Evolutionary conservation across 768 basidiomycete genomes (phyloP).

Genomic region (Amanita pseudoporphyria): DNA sequence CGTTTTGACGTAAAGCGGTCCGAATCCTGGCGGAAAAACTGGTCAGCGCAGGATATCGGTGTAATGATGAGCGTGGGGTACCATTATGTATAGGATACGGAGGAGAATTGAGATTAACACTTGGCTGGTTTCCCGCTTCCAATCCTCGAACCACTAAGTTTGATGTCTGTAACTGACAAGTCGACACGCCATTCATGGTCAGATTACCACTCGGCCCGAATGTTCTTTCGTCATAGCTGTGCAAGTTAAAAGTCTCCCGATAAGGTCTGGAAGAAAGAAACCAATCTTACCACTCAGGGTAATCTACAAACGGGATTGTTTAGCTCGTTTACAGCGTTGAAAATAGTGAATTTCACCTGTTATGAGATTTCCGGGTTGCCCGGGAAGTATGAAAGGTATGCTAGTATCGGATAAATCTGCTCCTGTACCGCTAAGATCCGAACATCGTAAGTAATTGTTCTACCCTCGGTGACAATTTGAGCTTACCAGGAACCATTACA

Average conservation of each 20-base stretch:
- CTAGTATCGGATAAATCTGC: slow-evolving; percentile 46
- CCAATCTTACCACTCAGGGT: slow-evolving; percentile 55
- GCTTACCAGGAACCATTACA: slow-evolving; percentile 27
- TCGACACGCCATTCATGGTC: slow-evolving; percentile 56
- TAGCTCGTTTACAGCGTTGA: slow-evolving; percentile 1
- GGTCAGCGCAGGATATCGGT: background rate
- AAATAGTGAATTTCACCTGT: slow-evolving; percentile 16
- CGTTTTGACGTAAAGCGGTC: slow-evolving; percentile 42
- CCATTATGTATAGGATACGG: slow-evolving; percentile 71
- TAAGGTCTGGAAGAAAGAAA: background rate
- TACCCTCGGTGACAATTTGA: slow-evolving; percentile 10
- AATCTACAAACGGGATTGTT: slow-evolving; percentile 24
- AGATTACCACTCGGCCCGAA: slow-evolving; percentile 70
- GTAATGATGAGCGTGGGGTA: slow-evolving; percentile 15
- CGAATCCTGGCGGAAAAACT: slow-evolving; percentile 33
- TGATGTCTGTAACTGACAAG: slow-evolving; percentile 26
- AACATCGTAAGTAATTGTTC: slow-evolving; percentile 6
- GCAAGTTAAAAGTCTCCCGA: background rate
- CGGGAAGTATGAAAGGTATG: slow-evolving; percentile 47
- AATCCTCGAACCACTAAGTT: slow-evolving; percentile 32
- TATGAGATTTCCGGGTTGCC: slow-evolving; percentile 41
- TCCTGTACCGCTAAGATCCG: slow-evolving; percentile 38
- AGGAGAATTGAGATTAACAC: slow-evolving; percentile 44
- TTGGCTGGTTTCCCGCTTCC: slow-evolving; percentile 33
- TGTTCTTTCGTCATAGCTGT: slow-evolving; percentile 51